Base-by-base conservation (phyloP, 1,284 basidiomycete genomes). In the Cutaneotrichosporon mucoides region DNA sequence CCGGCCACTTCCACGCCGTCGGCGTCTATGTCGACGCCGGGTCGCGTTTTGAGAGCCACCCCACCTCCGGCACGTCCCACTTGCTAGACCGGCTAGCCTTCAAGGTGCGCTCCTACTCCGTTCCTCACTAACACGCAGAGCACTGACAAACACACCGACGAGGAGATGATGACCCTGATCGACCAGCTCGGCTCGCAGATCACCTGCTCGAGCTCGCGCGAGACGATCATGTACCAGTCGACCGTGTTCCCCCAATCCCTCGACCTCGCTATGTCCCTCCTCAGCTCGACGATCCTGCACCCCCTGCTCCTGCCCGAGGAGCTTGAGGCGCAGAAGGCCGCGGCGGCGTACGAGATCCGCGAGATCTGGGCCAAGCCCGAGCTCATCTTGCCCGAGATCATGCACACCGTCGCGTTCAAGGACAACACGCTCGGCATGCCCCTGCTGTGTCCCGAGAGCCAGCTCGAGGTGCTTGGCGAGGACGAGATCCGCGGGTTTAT, bases 151-250 rank as follows among this genome's bases (percentile, higher is more conserved):
- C 79, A 82, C 50, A 76, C 78, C 4, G 76, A 79, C 4, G 86
- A 86, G 44, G 84, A 90, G 68, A 94, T 98, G 89, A 85, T 87
- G 6, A 80, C 81, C 5, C 85, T 88, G 53, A 90, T 97, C 70
- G 88, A 93, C 74, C 83, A 84, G 9, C 83, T 97, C 16, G 94
- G 96, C 49, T 92, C 93, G 16, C 92, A 97, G 78, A 92, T 98
- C 61, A 84, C 90, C 76, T 93, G 90, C 73, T 88, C 92, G 7
- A 92, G 92, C 11, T 90, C 92, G 5, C 84, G 95, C 49, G 95
- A 99, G 77, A 87, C 92, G 41, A 92, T 98, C 77, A 93, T 97
- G 90, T 99, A 98, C 77, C 95, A 98, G 79, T 94, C 95, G 13
- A 91, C 92, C 49, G 89, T 97, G 72, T 96, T 95, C 76, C 87